Base-by-base conservation (phyloP, 306 rosid genomes). In the Inga leiocalycina region DNA sequence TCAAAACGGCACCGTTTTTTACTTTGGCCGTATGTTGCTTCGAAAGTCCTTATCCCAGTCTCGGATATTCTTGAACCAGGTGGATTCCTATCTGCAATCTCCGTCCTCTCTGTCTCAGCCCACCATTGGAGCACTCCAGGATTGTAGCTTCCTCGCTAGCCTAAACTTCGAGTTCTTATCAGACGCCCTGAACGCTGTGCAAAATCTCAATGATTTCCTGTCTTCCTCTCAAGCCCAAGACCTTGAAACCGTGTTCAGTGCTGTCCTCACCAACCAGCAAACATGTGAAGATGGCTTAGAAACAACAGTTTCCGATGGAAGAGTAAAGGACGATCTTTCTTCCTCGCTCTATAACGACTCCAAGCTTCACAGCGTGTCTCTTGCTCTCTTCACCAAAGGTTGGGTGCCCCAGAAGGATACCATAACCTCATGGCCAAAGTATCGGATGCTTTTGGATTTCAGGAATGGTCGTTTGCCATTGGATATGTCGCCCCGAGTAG, bases 241-340 rank as follows among this genome's bases (percentile, higher is more conserved):
- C 17, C 57, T 88, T 16, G 89, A 86, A 85, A 86, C 93, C 3
- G 16, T 83, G 17, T 84, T 94, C 8, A 93, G 97, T 74, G 98
- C 91, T 1, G 81, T 90, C 57, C 71, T 93, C 84, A 93, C 97
- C 2, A 91, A 91, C 80, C 92, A 90, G 68, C 93, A 94, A 48
- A 93, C 97, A 10, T 94, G 98, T 72, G 65, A 88, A n/a, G 97
- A 94, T 1, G 97, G 97, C n/a, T 69, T 94, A 3, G 78, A 87
- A 20, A 77, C 90, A 3, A 56, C 87, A 37, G 75, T 92, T n/a
- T 84, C 88, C 15, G 86, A 91, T 79, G 81, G 86, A 84, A 82
- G 84, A 17, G 73, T 89, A 37, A 89, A 75, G 37, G 83, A 86
- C 17, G 91, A 83, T 1, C 46, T 94, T 0, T 82, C 88, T 0